Percentiles rank a stretch among this genome's conserved stretches.
These are phyloP conservation scores for Tylopilus subfusipes DNA, from an alignment of 768 basidiomycete genomes.

Conservation along the genomic window DNA sequence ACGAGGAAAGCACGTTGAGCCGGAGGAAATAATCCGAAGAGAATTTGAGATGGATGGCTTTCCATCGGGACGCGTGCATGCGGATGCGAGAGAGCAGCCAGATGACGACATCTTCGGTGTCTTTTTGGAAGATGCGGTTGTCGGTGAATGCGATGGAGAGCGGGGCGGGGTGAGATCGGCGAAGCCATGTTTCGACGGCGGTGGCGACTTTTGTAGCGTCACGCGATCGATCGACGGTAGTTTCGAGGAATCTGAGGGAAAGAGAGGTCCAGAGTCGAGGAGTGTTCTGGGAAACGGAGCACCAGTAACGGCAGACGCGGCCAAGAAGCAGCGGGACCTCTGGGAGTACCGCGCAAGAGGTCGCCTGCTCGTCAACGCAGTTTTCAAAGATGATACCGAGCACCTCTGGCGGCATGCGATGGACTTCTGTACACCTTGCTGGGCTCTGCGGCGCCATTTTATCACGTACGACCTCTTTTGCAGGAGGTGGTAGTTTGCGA, in stretches of 20 bases:
- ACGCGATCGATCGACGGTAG: constrained; percentile 17
- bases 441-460: not conserved
- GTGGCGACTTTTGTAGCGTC: constrained; percentile 14
- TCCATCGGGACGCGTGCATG: constrained; percentile 22
- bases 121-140: constrained; percentile 24
- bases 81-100: constrained; percentile 20
- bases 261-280: constrained; percentile 28
- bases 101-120: constrained; percentile 19
- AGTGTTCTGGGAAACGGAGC: constrained; percentile 11
- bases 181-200: constrained; percentile 24
- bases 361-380: constrained; percentile 8
- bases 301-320: constrained; percentile 27
- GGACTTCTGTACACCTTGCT: not conserved
- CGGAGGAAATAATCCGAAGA: constrained; percentile 26
- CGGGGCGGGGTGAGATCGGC: constrained; percentile 17
- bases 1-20: constrained; percentile 18
- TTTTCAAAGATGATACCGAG: constrained; percentile 27
- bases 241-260: constrained; percentile 22
- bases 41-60: constrained; percentile 24
- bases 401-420: constrained; percentile 38
- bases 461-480: not conserved
- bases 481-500: not conserved
- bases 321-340: constrained; percentile 25
- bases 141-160: constrained; percentile 27
- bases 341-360: not conserved